phyloP scores from a whole-genome alignment of 2,329 filamentous ascomycete species.

The Fusarium incarnatum region DNA sequence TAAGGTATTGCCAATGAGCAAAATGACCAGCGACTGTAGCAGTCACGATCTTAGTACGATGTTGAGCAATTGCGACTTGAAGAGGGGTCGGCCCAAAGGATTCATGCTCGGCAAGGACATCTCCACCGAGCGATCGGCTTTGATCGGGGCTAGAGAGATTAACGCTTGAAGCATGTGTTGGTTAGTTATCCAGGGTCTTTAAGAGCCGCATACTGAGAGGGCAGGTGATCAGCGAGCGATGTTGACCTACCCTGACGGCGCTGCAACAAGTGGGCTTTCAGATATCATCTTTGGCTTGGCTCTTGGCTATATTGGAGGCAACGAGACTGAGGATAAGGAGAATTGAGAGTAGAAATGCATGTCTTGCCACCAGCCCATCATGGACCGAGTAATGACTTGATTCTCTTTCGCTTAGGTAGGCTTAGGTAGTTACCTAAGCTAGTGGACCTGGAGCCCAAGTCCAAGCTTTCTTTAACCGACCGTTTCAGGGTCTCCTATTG shows the following conservation, averaged over 20 bases:
- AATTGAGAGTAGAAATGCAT: slow-evolving; percentile 3
- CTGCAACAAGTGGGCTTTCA: slow-evolving; percentile 19
- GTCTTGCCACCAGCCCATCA: slow-evolving; percentile 22
- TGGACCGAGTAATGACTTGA: slow-evolving; percentile 13
- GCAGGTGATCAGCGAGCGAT: slow-evolving; percentile 11
- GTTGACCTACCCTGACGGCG: slow-evolving; percentile 30
- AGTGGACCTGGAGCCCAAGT: slow-evolving; percentile 28
- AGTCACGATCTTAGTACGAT: slow-evolving; percentile 41
- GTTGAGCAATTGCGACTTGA: slow-evolving; percentile 37
- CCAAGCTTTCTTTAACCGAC: slow-evolving; percentile 10
- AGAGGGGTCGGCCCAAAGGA: slow-evolving; percentile 47
- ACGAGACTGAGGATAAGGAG: neutral
- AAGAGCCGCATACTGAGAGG: slow-evolving; percentile 3
- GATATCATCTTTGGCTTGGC: slow-evolving; percentile 17
- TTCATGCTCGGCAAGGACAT: slow-evolving; percentile 43
- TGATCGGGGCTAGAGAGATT: slow-evolving; percentile 39
- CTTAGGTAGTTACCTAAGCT: slow-evolving; percentile 38
- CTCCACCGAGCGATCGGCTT: slow-evolving; percentile 43
- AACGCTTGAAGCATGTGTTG: slow-evolving; percentile 39
- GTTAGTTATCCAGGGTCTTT: slow-evolving; percentile 17
- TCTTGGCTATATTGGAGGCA: neutral
- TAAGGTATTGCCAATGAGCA: slow-evolving; percentile 44
- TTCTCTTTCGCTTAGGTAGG: slow-evolving; percentile 3
- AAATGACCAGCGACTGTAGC: slow-evolving; percentile 44
- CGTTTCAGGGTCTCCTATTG: slow-evolving; percentile 17